Percentiles rank a stretch among this genome's conserved stretches.
These are phyloP conservation scores for Anthoceros angustus DNA, from an alignment of 225 moss, liverwort and hornwort species.

Conservation along the genomic window DNA sequence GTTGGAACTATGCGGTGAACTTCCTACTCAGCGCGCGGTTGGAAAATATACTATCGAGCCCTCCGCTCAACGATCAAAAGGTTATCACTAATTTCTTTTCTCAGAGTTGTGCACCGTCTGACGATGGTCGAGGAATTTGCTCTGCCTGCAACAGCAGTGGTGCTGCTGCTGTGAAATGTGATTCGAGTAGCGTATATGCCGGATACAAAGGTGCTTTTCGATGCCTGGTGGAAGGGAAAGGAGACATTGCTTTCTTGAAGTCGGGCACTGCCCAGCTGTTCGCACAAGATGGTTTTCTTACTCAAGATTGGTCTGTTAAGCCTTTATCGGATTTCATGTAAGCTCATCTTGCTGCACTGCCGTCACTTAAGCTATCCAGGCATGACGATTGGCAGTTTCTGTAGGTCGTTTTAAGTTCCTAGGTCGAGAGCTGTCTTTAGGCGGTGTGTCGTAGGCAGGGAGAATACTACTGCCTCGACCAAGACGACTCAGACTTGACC, in stretches of 20 bases:
- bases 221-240: slow-evolving; percentile 22
- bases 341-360: not conserved
- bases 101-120: slow-evolving; percentile 24
- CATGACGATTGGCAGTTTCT: not conserved
- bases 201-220: slow-evolving; percentile 24
- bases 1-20: slow-evolving; percentile 21
- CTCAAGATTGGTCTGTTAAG: slow-evolving; percentile 18
- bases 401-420: not conserved
- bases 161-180: slow-evolving; percentile 10
- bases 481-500: too few relatives aligned
- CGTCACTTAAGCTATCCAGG: not conserved
- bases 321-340: slow-evolving; percentile 23
- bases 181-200: slow-evolving; percentile 11
- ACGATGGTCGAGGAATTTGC: slow-evolving; percentile 19
- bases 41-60: not conserved
- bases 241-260: slow-evolving; percentile 26
- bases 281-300: slow-evolving; percentile 16
- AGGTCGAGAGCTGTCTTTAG: not conserved
- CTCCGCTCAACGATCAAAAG: slow-evolving; percentile 11
- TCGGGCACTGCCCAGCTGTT: slow-evolving; percentile 20
- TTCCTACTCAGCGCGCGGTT: slow-evolving; percentile 10
- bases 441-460: not conserved
- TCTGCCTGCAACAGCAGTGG: slow-evolving; percentile 12
- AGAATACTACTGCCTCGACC: not conserved
- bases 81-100: slow-evolving; percentile 19